Percentiles rank a stretch among this genome's conserved stretches.
These are phyloP conservation scores for Aspergillus brasiliensis DNA, from an alignment of 2,329 filamentous ascomycete species.

Conservation along the genomic window DNA sequence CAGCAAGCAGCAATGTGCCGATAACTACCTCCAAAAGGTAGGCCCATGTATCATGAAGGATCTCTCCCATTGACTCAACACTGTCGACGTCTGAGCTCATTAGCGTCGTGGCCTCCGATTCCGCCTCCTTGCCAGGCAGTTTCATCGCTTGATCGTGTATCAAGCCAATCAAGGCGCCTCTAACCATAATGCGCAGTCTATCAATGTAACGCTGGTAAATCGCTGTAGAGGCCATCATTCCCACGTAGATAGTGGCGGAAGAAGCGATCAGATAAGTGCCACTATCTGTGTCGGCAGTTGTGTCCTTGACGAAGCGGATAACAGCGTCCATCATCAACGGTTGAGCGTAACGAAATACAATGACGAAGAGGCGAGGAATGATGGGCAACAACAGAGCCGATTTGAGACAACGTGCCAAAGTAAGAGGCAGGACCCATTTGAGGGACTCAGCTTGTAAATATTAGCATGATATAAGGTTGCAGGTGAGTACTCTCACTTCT, in stretches of 20 bases:
- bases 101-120: background rate
- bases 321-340: background rate
- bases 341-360: background rate
- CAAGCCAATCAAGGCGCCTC: background rate
- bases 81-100: background rate
- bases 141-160: background rate
- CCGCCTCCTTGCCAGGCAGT: background rate
- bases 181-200: background rate
- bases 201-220: background rate
- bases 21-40: background rate
- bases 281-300: too few relatives aligned
- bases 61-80: background rate
- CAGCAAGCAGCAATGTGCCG: background rate
- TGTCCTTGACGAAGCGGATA: background rate
- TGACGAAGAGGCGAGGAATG: background rate
- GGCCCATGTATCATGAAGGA: conserved; percentile 6
- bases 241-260: background rate
- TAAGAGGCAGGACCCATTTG: background rate
- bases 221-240: background rate
- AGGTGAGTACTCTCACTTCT: background rate
- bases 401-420: background rate
- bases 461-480: background rate
- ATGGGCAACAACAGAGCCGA: background rate
- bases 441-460: background rate
- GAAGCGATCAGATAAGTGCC: background rate